Percentiles rank a stretch among this genome's conserved stretches.
These are phyloP conservation scores for Aspergillus calidoustus DNA, from an alignment of 2,329 filamentous ascomycete species.

Conservation along the genomic window DNA sequence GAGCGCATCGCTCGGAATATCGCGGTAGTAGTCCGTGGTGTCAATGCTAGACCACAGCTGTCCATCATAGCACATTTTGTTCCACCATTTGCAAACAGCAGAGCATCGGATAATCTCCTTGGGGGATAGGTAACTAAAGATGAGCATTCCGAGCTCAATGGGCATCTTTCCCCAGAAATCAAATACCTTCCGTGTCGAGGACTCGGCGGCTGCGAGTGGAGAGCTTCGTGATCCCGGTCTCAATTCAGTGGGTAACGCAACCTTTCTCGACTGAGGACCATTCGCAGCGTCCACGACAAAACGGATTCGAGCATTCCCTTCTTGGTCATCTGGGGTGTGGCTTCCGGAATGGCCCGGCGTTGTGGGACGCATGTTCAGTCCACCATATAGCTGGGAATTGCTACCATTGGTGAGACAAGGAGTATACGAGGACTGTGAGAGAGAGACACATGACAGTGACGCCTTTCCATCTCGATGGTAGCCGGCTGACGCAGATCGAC, in stretches of 20 bases:
- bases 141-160: slow-evolving; percentile 76
- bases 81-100: slow-evolving; percentile 75
- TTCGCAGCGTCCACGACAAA: slow-evolving; percentile 54
- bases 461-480: slow-evolving; percentile 67
- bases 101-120: slow-evolving; percentile 82
- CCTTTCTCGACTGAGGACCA: slow-evolving; percentile 52
- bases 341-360: slow-evolving; percentile 52
- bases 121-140: slow-evolving; percentile 76
- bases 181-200: slow-evolving; percentile 48
- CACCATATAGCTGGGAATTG: slow-evolving; percentile 61
- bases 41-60: slow-evolving; percentile 90
- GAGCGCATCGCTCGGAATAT: slow-evolving; percentile 82
- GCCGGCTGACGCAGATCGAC: slow-evolving; percentile 68
- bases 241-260: slow-evolving; percentile 68
- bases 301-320: slow-evolving; percentile 61
- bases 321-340: slow-evolving; percentile 51
- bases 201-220: slow-evolving; percentile 24
- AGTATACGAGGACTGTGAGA: slow-evolving; percentile 58
- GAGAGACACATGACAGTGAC: slow-evolving; percentile 68
- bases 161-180: slow-evolving; percentile 84
- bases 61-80: slow-evolving; percentile 87
- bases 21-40: slow-evolving; percentile 80
- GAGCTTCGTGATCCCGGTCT: slow-evolving; percentile 53
- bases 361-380: slow-evolving; percentile 60
- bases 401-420: slow-evolving; percentile 60